Evolutionary conservation across 164 flowering plant genomes (phyloP).

Genomic region (Cinnamomum micranthum): DNA sequence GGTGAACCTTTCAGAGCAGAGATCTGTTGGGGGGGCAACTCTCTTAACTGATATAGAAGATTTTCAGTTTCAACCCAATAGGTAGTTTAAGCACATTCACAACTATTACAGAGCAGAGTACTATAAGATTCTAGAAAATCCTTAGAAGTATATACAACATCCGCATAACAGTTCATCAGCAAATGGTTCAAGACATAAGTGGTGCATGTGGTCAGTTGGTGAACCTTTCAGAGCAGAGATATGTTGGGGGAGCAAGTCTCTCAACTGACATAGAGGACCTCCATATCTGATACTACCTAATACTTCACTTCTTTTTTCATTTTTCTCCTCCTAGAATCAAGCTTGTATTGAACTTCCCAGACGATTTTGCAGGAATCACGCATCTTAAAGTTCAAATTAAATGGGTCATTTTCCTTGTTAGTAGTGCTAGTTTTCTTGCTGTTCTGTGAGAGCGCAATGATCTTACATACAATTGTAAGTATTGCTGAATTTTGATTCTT

Average conservation of each 20-base stretch:
- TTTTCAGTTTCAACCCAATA: constrained; percentile 75
- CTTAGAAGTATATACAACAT: constrained; percentile 68
- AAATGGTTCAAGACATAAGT: constrained; percentile 97
- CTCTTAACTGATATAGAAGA: constrained; percentile 80
- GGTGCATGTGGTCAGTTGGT: constrained; percentile 99
- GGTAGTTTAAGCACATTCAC: constrained; percentile 57
- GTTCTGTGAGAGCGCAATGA: too few species aligned
- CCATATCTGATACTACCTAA: neutral
- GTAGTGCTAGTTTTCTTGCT: too few species aligned
- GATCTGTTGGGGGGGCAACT: constrained; percentile 21
- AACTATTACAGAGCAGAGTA: constrained; percentile 54
- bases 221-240: constrained; percentile 37
- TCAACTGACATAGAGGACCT: constrained; percentile 24
- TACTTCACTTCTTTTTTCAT: neutral
- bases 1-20: constrained; percentile 49
- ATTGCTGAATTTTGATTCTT: too few species aligned
- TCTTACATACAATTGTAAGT: too few species aligned
- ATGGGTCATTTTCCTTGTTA: too few species aligned
- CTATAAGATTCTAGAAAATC: constrained; percentile 65
- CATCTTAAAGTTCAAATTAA: neutral
- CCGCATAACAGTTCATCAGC: constrained; percentile 76
- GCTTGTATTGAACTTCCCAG: neutral
- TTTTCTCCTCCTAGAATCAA: neutral
- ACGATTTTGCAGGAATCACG: neutral
- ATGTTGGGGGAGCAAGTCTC: constrained; percentile 21